Evolutionary conservation across 1,139 yeast genomes (phyloP).

Genomic region (Meyerozyma athensensis): DNA sequence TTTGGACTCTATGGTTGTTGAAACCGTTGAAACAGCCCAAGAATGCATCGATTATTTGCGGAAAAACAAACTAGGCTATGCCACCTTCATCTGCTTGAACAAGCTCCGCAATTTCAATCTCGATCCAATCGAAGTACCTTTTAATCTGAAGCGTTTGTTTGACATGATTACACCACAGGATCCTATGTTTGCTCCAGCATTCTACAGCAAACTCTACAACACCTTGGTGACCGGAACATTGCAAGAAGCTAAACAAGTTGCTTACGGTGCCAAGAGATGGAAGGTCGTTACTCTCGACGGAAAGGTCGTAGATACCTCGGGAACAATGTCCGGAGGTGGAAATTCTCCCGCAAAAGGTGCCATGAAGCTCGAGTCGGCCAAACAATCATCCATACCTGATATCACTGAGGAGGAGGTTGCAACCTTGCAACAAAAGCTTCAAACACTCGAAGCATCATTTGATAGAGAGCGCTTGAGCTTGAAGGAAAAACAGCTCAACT

Average conservation of each 20-base stretch:
- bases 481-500: slow-evolving; percentile 55
- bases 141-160: slow-evolving; percentile 70
- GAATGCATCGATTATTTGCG: slow-evolving; percentile 84
- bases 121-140: slow-evolving; percentile 56
- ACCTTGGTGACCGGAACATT: slow-evolving; percentile 82
- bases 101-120: slow-evolving; percentile 65
- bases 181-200: slow-evolving; percentile 74
- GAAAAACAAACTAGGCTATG: slow-evolving; percentile 82
- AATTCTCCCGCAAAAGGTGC: slow-evolving; percentile 58
- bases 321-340: slow-evolving; percentile 98
- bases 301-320: slow-evolving; percentile 87
- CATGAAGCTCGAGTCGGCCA: slow-evolving; percentile 46
- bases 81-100: slow-evolving; percentile 77
- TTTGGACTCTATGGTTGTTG: slow-evolving; percentile 90
- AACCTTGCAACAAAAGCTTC: slow-evolving; percentile 49
- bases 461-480: slow-evolving; percentile 49
- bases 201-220: slow-evolving; percentile 79
- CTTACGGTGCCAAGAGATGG: slow-evolving; percentile 76
- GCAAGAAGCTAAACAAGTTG: slow-evolving; percentile 79
- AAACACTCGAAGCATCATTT: slow-evolving; percentile 51
- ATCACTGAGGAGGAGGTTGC: slow-evolving; percentile 57
- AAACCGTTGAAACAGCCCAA: slow-evolving; percentile 89
- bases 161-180: slow-evolving; percentile 73
- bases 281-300: slow-evolving; percentile 94
- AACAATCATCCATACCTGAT: slow-evolving; percentile 17